phyloP scores from a whole-genome alignment of 2,329 filamentous ascomycete species.

The Arthrobotrys entomopaga region DNA sequence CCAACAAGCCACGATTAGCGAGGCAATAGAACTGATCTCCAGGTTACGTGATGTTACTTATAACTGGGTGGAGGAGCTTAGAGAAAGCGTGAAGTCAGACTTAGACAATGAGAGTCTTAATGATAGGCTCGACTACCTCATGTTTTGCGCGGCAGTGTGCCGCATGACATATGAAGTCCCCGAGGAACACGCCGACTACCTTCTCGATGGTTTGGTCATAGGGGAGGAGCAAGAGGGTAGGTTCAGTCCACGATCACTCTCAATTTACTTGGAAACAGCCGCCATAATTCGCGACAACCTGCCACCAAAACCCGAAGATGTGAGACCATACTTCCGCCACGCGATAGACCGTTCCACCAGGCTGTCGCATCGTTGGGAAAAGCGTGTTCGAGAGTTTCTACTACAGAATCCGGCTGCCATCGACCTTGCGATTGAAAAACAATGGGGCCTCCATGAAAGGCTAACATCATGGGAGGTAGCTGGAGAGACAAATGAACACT shows the following conservation, averaged over 20 bases:
- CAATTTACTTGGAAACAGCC: constrained; percentile 42
- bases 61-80: constrained; percentile 54
- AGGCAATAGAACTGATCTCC: constrained; percentile 47
- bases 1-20: constrained; percentile 27
- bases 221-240: constrained; percentile 6
- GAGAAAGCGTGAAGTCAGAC: constrained; percentile 32
- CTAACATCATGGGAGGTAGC: constrained; percentile 58
- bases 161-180: constrained; percentile 59
- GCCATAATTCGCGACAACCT: constrained; percentile 49
- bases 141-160: constrained; percentile 56
- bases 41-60: constrained; percentile 48
- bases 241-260: constrained; percentile 30
- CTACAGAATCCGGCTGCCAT: constrained; percentile 55
- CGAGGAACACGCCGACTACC: constrained; percentile 20
- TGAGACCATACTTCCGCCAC: constrained; percentile 55
- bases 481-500: constrained; percentile 59
- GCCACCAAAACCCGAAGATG: constrained; percentile 52
- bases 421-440: constrained; percentile 56
- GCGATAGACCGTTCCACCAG: constrained; percentile 42
- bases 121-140: constrained; percentile 33
- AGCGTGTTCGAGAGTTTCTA: constrained; percentile 53
- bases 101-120: constrained; percentile 32
- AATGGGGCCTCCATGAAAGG: constrained; percentile 60
- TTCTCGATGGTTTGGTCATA: constrained; percentile 16
- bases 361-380: constrained; percentile 54